Percentiles rank a stretch among this genome's conserved stretches.
phyloP scores from a whole-genome alignment of 805 yeast genomes.

The Soucietia sequanensis region DNA sequence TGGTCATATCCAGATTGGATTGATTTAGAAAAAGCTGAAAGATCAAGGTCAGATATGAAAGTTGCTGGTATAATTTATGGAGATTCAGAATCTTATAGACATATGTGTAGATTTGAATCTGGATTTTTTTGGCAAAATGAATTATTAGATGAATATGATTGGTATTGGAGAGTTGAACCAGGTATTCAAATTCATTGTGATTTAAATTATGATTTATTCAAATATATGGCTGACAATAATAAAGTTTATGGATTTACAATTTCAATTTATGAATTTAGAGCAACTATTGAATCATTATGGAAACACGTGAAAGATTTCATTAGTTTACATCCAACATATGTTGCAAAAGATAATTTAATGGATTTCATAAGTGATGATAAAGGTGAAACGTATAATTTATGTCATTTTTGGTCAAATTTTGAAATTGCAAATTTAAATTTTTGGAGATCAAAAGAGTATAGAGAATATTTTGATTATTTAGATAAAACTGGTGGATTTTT shows the following conservation, averaged over 20 bases:
- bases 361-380: constrained; percentile 66
- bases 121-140: constrained; percentile 85
- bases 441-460: constrained; percentile 73
- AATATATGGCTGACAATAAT: constrained; percentile 66
- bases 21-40: constrained; percentile 67
- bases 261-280: constrained; percentile 73
- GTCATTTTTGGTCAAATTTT: constrained; percentile 90
- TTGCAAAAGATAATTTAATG: constrained; percentile 62
- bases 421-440: constrained; percentile 72
- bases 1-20: constrained; percentile 87
- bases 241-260: constrained; percentile 87
- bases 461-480: constrained; percentile 64
- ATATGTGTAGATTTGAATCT: constrained; percentile 88
- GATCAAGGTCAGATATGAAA: constrained; percentile 56
- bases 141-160: constrained; percentile 68
- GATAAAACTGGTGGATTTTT: constrained; percentile 83
- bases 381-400: constrained; percentile 69
- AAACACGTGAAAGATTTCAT: constrained; percentile 66
- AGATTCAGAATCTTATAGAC: constrained; percentile 69
- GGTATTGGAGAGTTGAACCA: constrained; percentile 94
- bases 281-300: constrained; percentile 86
- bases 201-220: constrained; percentile 81
- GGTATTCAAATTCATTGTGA: constrained; percentile 78
- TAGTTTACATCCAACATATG: constrained; percentile 52
- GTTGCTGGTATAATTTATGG: constrained; percentile 63